Base-by-base conservation (phyloP, 176 grass and related monocot species). In the Elymus sibiricus region DNA sequence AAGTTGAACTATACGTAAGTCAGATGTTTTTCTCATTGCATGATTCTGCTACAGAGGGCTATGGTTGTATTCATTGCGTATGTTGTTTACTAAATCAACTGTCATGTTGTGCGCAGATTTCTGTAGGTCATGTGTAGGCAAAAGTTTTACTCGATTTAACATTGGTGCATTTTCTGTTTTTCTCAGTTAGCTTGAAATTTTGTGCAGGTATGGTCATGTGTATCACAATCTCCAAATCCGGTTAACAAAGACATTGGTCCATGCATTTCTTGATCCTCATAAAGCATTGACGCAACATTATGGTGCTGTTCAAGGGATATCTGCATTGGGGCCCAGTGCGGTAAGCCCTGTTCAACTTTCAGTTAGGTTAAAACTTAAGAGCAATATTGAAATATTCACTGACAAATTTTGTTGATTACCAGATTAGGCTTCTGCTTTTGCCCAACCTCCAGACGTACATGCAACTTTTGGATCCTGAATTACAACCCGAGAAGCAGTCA, bases 241-340 rank as follows among this genome's bases (percentile, higher is more conserved):
- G 21, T 66, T 95, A 78, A 91, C 92, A 60, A 93, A 83, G 77
- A 96, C 87, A 13, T 88, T 98, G 51, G 76, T 94, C 72, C 87
- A 94, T 82, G 94, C 94, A 87, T 95, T 98, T 94, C 90, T 92
- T 35, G 94, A 98, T 87, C 90, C 88, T 86, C 84, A 82, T 29
- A 98, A 95, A 93, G 89, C 97, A 84, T 80, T 98, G 86, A 93
- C 97, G 62, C 94, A 95, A 79, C 94, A 98, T 90, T 98, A 98
- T 80, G 97, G 94, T 91, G 97, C 94, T 70, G 87, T 98, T 80
- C 92, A 89, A 83, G 94, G 97, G 29, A 88, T 96, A 87, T 93
- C 97, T 90, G 97, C 94, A 83, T 85, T 98, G 47, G 97, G 92
- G 3, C 21, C 90, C 21, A 88, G 88, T 71, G 88, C 87, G 86